Evolutionary conservation across 129 eudicot genomes (phyloP).

Genomic region (Centrapalus pauciflorus): DNA sequence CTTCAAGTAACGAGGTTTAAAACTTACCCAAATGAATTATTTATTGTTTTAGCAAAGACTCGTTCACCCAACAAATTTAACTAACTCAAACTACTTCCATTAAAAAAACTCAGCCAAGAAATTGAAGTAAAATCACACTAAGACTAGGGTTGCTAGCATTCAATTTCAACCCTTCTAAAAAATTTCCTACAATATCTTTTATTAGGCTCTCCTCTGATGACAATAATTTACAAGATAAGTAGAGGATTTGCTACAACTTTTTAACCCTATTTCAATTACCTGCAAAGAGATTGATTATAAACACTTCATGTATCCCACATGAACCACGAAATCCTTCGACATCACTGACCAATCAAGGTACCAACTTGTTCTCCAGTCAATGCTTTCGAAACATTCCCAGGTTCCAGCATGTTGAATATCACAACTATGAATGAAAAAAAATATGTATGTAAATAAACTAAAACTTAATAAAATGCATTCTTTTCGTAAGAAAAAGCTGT

Average conservation of each 20-base stretch:
- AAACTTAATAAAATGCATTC: not conserved
- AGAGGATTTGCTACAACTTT: constrained; percentile 4
- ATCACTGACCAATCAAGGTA: constrained; percentile 34
- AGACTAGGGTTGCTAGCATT: constrained; percentile 4
- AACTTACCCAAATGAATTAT: too few relatives aligned
- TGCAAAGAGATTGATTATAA: not conserved
- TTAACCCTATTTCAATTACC: constrained; percentile 5
- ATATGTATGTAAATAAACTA: not conserved
- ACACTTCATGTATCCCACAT: constrained; percentile 13
- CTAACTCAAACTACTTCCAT: constrained; percentile 11
- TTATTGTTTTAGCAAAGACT: too few relatives aligned
- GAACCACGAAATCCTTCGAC: not conserved
- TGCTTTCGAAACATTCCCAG: constrained; percentile 35
- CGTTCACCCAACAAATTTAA: too few relatives aligned
- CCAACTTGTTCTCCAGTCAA: constrained; percentile 40
- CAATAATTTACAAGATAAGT: constrained; percentile 15
- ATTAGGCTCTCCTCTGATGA: constrained; percentile 1
- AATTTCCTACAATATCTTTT: constrained; percentile 2
- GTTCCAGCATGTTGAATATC: constrained; percentile 39
- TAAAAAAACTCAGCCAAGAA: not conserved
- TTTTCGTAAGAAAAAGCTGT: not conserved
- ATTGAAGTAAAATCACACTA: constrained; percentile 6
- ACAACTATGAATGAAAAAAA: constrained; percentile 25
- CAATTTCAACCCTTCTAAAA: constrained; percentile 4
- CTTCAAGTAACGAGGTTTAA: too few relatives aligned